These are phyloP conservation scores for Ambrosiella beaveri DNA, from an alignment of 2,329 filamentous ascomycete species.

Conservation along the genomic window DNA sequence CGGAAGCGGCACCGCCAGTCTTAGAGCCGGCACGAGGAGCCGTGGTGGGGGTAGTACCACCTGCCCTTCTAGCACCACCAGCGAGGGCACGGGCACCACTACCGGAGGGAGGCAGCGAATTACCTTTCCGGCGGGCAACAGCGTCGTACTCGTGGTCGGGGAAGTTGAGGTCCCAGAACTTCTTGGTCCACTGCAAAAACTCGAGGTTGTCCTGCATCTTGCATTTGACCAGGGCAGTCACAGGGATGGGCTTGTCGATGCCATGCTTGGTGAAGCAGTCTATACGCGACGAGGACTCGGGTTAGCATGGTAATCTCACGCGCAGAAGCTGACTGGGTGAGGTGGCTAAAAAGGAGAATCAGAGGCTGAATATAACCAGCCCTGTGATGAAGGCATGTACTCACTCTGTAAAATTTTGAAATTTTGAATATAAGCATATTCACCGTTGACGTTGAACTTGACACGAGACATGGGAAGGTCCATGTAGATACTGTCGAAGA, in stretches of 20 bases:
- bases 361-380: not conserved
- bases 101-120: conserved; percentile 36
- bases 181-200: conserved; percentile 93
- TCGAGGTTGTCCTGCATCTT: conserved; percentile 99
- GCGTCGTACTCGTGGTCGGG: conserved; percentile 96
- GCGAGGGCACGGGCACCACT: conserved; percentile 32
- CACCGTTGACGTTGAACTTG: conserved; percentile 95
- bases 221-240: conserved; percentile 83
- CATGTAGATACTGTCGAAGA: conserved; percentile 95
- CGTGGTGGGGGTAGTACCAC: conserved; percentile 47
- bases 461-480: conserved; percentile 90
- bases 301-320: conserved; percentile 13
- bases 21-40: conserved; percentile 24
- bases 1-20: conserved; percentile 31
- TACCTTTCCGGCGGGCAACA: conserved; percentile 64
- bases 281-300: conserved; percentile 20
- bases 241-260: conserved; percentile 77
- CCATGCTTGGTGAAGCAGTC: conserved; percentile 73
- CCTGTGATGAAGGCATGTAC: conserved; percentile 20
- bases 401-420: conserved; percentile 94
- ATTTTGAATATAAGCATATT: conserved; percentile 96
- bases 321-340: not conserved
- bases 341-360: not conserved
- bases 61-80: conserved; percentile 30
- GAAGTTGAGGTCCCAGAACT: conserved; percentile 96